Evolutionary conservation across 1,284 basidiomycete species (phyloP), one percentile per base, ranked within the genome.

Genomic region (Fomitiporia mediterranea): DNA sequence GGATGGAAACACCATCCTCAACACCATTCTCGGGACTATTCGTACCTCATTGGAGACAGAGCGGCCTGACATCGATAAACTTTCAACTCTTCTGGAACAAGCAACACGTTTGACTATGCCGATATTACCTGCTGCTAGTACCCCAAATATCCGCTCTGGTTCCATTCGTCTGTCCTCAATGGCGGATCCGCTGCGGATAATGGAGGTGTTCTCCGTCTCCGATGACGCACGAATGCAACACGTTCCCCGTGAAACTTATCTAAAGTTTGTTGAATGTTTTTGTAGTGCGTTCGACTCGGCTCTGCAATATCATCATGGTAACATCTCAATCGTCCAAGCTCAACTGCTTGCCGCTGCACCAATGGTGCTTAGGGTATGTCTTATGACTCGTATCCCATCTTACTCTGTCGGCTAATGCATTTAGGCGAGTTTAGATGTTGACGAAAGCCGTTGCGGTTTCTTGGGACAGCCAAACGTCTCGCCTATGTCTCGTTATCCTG

Each of bases 1-100:
- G 30, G 19, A 72, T 25, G 76, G 78, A 35, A 67, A 70, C 55
- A 69, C 72, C 17, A 66, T 85, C 5, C 71, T 84, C 30, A 68
- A 74, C 54, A 61, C 68, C 15, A 61, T 86, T 1, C 65, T 82
- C 7, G 67, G 72, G 15, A 74, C 74, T 58, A 74, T 74, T 0
- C 65, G 70, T 25, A 43, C 6, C 21, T 2, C 5, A 25, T 8
- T 43, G 19, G 43, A 44, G n/a, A n/a, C 43, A 11, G 43, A 27
- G 13, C 21, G 28, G 13, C 17, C 43, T 28, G 43, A 44, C 43
- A 9, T 27, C 13, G 21, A 25, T 27, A 44, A 44, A 35, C 44
- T 23, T n/a, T 55, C 25, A 21, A 37, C n/a, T 19, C 6, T 35
- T 28, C 28, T 38, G 17, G 25, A 30, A 21, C 42, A 32, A 25